Evolutionary conservation across 1,284 basidiomycete species (phyloP).

Genomic region (Omphalotus olearius): DNA sequence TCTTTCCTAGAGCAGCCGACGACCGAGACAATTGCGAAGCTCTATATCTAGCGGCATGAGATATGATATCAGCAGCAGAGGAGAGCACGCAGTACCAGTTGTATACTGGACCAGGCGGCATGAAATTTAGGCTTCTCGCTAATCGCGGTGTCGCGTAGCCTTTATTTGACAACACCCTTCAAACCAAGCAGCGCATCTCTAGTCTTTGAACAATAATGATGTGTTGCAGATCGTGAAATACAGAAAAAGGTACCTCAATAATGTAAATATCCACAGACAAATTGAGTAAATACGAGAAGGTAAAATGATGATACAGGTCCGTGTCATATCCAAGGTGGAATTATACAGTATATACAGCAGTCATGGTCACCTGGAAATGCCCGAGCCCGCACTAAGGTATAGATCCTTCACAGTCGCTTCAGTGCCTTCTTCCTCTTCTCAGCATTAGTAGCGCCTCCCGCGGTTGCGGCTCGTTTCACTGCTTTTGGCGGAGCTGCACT

Average conservation of each 20-base stretch:
- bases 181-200: too few relatives aligned
- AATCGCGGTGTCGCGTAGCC: too few relatives aligned
- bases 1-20: slow-evolving; percentile 10
- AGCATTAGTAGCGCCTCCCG: slow-evolving; percentile 43
- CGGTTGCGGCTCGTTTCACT: slow-evolving; percentile 61
- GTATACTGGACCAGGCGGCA: slow-evolving; percentile 56
- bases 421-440: slow-evolving; percentile 85
- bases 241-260: too few relatives aligned
- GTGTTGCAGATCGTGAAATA: too few relatives aligned
- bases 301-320: too few relatives aligned
- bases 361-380: background rate
- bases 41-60: slow-evolving; percentile 56
- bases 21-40: slow-evolving; percentile 38
- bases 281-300: too few relatives aligned
- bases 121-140: background rate
- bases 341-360: too few relatives aligned
- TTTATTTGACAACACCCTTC: too few relatives aligned
- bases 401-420: slow-evolving; percentile 54
- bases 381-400: background rate
- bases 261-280: too few relatives aligned
- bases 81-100: slow-evolving; percentile 67
- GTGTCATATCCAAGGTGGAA: too few relatives aligned
- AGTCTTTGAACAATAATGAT: too few relatives aligned
- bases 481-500: slow-evolving; percentile 44
- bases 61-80: slow-evolving; percentile 53